Base-by-base conservation (phyloP, 495 filamentous ascomycete species). In the Podospora didyma region DNA sequence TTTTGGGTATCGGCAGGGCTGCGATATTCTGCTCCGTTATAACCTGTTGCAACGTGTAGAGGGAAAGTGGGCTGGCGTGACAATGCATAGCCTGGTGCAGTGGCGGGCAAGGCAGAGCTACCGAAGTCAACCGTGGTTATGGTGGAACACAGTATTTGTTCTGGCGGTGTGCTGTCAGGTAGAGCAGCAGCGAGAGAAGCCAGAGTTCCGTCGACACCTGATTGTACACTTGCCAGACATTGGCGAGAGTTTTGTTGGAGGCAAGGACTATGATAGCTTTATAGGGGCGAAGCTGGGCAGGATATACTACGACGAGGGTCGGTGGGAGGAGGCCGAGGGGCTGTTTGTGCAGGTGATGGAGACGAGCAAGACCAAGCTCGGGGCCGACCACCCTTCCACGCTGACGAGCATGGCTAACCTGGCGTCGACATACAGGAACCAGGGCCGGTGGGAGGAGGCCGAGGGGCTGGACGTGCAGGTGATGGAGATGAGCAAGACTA, bases 11-110 rank as follows among this genome's bases (percentile, higher is more conserved):
- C 62, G 60, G 49, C 52, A 65, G 50, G 58, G 57, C 57, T 44
- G 56, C 46, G 60, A 63, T 31, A 44, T 62, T 46, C 56, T 65
- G 24, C 16, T 65, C 46, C 64, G 64, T 11, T 67, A 67, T 44
- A 63, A 41, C 56, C 53, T 67, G 26, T 16, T 65, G 23, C 51
- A 65, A 59, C 64, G 56, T 28, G 57, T 53, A 7, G 47, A 60
- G 16, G 59, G 59, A 37, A 34, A 55, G 5, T 67, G 62, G 64
- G 28, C 51, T 31, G 64, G 62, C n/a, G 51, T 67, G 31, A 62
- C 53, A 37, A 67, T 67, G 63, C 63, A 65, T 31, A 26, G 55
- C 4, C 63, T 65, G 14, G 61, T 65, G 37, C 49, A 63, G 39
- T 64, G 64, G 62, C 58, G 64, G 24, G 53, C 62, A 52, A 51